Evolutionary conservation across 371 early-diverging fungal genomes (phyloP), one percentile per base, ranked within the genome.

Genomic region (Astathelohania contejeani): DNA sequence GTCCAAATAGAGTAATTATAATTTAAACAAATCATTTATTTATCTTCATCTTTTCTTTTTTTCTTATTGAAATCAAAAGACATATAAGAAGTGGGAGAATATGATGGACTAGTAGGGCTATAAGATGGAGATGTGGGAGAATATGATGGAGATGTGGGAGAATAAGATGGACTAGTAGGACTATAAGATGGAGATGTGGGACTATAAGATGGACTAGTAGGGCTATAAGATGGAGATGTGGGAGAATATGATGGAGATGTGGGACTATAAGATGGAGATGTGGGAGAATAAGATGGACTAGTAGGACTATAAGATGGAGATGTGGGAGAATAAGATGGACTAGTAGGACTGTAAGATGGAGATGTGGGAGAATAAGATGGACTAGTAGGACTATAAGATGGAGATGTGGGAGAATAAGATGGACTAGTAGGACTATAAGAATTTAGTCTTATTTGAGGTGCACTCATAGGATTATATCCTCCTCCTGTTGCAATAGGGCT

Each of bases 131-230:
- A 61, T 0, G 82, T 81, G 14, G 88, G 85, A 0, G 78, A 81
- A 69, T 87, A 87, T 18, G 74, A 62, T 10, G 82, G 81, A 43
- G 73, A 71, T 12, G 80, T 79, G 29, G 86, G 85, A 16, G 80
- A 79, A 72, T 82, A 85, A 48, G 76, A 71, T 3, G 88, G 88
- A 27, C 78, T 78, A 1, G 86, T 86, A 1, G 90, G 87, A 3
- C 78, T 79, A 7, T 82, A 76, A 20, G 65, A 67, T 2, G 87
- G 86, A 0, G 76, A 72, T 52, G 85, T 84, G 0, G 88, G 84
- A 47, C 74, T 72, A 60, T 80, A 84, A 56, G 76, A 76, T 20
- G 86, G 85, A n/a, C n/a, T 23, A 3, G 58, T 54, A 14, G 60
- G 76, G 37, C 63, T 65, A 59, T 78, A 78, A 10, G 72, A 66